Base-by-base conservation (phyloP, 2,329 filamentous ascomycete genomes). In the Fusarium scirpi region DNA sequence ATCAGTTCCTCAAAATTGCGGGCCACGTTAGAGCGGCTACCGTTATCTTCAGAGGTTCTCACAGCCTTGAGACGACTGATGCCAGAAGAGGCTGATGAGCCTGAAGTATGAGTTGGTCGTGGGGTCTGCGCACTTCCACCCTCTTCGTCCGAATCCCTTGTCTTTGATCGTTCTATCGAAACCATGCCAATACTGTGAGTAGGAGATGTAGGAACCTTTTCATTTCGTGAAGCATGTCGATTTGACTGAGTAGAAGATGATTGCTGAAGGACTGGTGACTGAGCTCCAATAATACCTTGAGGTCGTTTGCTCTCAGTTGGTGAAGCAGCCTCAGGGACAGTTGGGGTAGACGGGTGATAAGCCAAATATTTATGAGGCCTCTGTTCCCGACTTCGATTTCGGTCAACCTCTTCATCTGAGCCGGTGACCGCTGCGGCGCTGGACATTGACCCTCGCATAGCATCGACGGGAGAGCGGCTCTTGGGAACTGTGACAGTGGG, bases 1-100 rank as follows among this genome's bases (percentile, higher is more conserved):
- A 96, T 94, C 53, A 95, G 84, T 72, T 94, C 87, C 76, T 96
- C 93, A 74, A 96, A 91, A 72, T 92, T 89, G 48, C 87, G 88
- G 12, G 88, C 87, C 51, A 91, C 87, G 62, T 90, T 87, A 47
- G 83, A 80, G 8, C 81, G 83, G 60, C 76, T 84, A 34, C 76
- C 78, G 70, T 83, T 86, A 18, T 91, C 89, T 68, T 91, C 88
- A 0, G 89, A 90, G 6, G 83, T 86, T 41, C 87, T 84, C 5
- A 86, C 80, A 10, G 85, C 79, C 76, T 87, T 88, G 51, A 87
- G 76, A 63, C 85, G 89, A 62, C 80, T 82, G 4, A 84, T 81
- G 8, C 78, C 80, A 1, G 87, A 86, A 0, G 85, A 86, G 3
- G 81, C 81, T 9, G 85, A 85, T 1, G 87, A 88, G 3, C 82